A percentile compares a stretch with the other conserved stretches of the same genome.
Conservation (phyloP, 129 eudicot species). For the Tagetes patula region DNA sequence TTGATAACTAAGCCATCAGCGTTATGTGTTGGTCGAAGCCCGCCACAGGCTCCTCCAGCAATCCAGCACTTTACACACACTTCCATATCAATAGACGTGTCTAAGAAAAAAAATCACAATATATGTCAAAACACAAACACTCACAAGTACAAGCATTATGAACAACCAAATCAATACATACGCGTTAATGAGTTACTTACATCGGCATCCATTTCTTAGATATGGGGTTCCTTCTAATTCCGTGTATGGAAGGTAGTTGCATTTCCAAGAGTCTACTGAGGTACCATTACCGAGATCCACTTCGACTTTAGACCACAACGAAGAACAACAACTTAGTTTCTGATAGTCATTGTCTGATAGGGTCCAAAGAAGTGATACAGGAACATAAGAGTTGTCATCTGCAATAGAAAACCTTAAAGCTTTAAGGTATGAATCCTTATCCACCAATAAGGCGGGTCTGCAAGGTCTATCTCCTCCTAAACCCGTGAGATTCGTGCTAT, state of each 20-base stretch:
- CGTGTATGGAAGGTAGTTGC: neutral
- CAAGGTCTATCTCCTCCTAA: neutral
- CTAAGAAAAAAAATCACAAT: too few relatives aligned
- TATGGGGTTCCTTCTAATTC: too few relatives aligned
- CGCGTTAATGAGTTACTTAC: too few relatives aligned
- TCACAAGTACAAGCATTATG: too few relatives aligned
- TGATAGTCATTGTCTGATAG: neutral
- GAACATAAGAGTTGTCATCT: neutral
- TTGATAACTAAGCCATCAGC: neutral
- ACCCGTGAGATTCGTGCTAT: neutral
- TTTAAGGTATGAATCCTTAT: neutral
- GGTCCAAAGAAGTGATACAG: neutral
- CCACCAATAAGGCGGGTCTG: neutral
- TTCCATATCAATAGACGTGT: neutral
- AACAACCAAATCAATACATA: too few relatives aligned
- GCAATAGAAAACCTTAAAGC: neutral
- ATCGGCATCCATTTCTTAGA: too few relatives aligned
- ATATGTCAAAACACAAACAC: too few relatives aligned
- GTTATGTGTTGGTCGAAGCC: neutral
- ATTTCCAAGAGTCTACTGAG: neutral
- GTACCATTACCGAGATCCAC: neutral
- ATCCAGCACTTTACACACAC: neutral
- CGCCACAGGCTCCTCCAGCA: neutral
- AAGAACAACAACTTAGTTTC: neutral
- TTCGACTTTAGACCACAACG: neutral